Evolutionary conservation across 352 stramenopile species (phyloP).

Genomic region (Ophiocytium majus): DNA sequence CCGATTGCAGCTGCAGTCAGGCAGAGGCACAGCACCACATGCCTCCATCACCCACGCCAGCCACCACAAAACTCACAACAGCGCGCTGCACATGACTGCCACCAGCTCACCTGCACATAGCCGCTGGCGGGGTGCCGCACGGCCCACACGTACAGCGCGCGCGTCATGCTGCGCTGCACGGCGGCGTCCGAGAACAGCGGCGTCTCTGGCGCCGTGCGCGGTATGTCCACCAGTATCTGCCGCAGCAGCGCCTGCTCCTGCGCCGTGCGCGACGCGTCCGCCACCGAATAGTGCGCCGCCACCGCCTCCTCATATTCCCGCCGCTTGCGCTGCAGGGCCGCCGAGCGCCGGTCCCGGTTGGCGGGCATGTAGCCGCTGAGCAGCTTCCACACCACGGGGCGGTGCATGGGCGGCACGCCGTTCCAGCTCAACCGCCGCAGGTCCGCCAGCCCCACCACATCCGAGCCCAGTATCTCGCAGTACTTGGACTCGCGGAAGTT

Average conservation of each 20-base stretch:
- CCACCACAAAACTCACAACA: too few species aligned
- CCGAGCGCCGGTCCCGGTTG: constrained; percentile 79
- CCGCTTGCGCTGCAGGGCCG: constrained; percentile 87
- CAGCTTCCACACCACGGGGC: constrained; percentile 89
- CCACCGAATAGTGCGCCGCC: constrained; percentile 94
- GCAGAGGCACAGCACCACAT: too few species aligned
- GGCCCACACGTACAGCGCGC: constrained; percentile 98
- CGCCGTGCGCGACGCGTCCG: constrained; percentile 75
- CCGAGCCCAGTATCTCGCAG: constrained; percentile 63
- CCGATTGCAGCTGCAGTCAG: too few species aligned
- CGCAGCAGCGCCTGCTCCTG: constrained; percentile 89
- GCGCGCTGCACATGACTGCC: too few species aligned
- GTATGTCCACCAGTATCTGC: constrained; percentile 98
- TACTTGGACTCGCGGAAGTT: constrained; percentile 58
- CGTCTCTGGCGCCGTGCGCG: constrained; percentile 90
- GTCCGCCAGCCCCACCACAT: constrained; percentile 77
- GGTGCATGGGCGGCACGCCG: constrained; percentile 75
- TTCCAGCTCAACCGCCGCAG: constrained; percentile 84
- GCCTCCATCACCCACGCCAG: too few species aligned
- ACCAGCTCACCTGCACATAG: constrained; percentile 78
- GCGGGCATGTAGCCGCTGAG: constrained; percentile 95
- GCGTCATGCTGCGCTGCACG: constrained; percentile 76
- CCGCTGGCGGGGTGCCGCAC: constrained; percentile 94
- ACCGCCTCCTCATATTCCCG: constrained; percentile 91
- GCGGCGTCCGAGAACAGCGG: constrained; percentile 75